Evolutionary conservation across 1,284 basidiomycete genomes (phyloP), one percentile per base, ranked within the genome.

Genomic region (Ceratobasidium sp.): DNA sequence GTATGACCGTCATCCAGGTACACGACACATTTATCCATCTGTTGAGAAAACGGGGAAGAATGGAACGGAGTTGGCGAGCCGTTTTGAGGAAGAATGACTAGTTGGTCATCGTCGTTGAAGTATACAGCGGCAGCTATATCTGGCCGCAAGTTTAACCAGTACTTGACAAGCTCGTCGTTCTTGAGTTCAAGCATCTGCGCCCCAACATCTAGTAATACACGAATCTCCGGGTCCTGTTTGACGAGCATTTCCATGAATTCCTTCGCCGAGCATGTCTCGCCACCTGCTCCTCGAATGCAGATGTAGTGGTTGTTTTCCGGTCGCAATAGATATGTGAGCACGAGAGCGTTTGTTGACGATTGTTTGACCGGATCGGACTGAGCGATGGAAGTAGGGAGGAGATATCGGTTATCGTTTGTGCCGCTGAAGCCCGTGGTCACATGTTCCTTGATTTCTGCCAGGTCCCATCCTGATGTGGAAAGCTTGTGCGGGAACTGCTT

Each of bases 181-280:
- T 78, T 76, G 45, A 86, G 76, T 53, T 88, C 86, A 6, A 88
- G 77, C 78, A 88, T 85, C 73, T 88, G 87, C 0, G 87, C 86
- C 0, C 87, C 86, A 12, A 87, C 84, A 45, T 87, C 86, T 16
- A 88, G 77, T n/a, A 87, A 75, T 0, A 87, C 84, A 8, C 79
- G 80, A 21, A 86, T 80, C 18, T 80, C 76, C 0, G 82, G 82
- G 0, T 72, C 43, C 72, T 84, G 80, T 0, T 64, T 8, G 0
- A 79, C 77, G 1, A 87, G 18, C 5, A 78, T 71, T 0, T 79
- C 14, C 0, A 88, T 70, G 72, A 85, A 80, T 34, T 80, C 77
- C 0, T n/a, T 36, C 0, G 81, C 80, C 0, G 53, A 55, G 53
- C 53, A 55, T 32, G 53, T 55, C 28, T 32, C 75, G 21, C 39